A percentile compares a stretch with the other conserved stretches of the same genome.
Conservation (phyloP, 768 basidiomycete genomes). For the Tephrocybe sp. region DNA sequence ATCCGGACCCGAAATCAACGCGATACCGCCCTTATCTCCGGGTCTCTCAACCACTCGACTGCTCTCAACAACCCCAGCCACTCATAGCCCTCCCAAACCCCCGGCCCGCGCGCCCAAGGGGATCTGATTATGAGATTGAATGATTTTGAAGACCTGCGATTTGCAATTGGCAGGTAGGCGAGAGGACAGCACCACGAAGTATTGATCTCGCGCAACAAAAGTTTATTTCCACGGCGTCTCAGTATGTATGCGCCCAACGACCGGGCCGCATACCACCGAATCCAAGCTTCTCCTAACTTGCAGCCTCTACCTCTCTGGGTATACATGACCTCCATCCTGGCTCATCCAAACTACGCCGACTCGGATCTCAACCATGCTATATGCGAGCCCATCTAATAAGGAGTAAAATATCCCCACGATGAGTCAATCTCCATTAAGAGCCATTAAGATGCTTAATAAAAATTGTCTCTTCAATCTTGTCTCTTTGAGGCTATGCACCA, state of each 20-base stretch:
- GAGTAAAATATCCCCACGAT: not conserved
- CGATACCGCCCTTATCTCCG: slow-evolving; percentile 13
- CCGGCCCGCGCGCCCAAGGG: not conserved
- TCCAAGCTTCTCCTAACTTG: not conserved
- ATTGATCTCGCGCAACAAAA: slow-evolving; percentile 2
- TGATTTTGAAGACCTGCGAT: not conserved
- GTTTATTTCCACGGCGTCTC: slow-evolving; percentile 3
- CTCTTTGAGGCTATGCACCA: not conserved
- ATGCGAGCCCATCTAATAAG: not conserved
- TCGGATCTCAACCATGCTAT: slow-evolving; percentile 7
- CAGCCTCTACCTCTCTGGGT: not conserved
- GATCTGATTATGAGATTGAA: slow-evolving; percentile 1
- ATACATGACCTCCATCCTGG: not conserved
- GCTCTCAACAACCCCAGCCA: not conserved
- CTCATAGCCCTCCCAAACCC: not conserved
- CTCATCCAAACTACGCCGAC: not conserved
- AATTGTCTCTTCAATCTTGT: not conserved
- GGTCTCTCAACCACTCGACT: not conserved
- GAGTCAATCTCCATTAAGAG: slow-evolving; percentile 2
- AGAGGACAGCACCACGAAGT: not conserved
- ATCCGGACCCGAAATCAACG: slow-evolving; percentile 17
- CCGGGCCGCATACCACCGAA: slow-evolving; percentile 2
- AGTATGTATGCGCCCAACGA: not conserved
- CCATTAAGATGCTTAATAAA: not conserved
- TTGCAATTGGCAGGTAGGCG: not conserved